Evolutionary conservation across 768 basidiomycete species (phyloP).

Genomic region (Paxillus rubicundulus): DNA sequence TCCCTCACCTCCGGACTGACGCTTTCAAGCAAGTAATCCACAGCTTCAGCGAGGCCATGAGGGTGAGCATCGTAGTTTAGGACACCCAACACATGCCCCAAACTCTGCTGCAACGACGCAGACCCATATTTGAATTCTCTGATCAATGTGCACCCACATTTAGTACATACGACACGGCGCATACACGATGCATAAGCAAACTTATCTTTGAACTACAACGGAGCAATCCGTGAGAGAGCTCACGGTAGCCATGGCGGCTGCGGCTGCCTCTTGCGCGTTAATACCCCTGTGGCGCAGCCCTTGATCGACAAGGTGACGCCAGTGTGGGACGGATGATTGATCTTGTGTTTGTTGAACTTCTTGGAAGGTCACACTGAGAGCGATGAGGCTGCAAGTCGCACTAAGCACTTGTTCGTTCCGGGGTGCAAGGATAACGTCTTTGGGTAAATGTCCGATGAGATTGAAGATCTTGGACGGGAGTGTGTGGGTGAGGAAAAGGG

Average conservation of each 20-base stretch:
- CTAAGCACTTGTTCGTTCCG: conserved; percentile 70
- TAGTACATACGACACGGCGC: conserved; percentile 13
- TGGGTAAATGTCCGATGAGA: conserved; percentile 54
- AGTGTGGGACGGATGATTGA: conserved; percentile 49
- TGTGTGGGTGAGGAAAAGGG: conserved; percentile 2
- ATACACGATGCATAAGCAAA: conserved; percentile 23
- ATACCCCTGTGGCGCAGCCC: conserved; percentile 65
- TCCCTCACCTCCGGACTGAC: conserved; percentile 53
- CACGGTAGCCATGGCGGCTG: conserved; percentile 63
- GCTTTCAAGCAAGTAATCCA: conserved; percentile 58
- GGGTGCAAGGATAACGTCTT: conserved; percentile 56
- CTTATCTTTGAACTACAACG: conserved; percentile 70
- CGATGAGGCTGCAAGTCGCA: conserved; percentile 71
- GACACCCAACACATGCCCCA: conserved; percentile 66
- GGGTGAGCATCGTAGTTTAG: conserved; percentile 61
- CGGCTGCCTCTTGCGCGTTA: conserved; percentile 74
- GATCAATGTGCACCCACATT: conserved; percentile 53
- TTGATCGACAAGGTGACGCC: conserved; percentile 68
- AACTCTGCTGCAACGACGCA: conserved; percentile 64
- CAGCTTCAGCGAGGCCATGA: conserved; percentile 51
- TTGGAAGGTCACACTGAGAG: conserved; percentile 55
- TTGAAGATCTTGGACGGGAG: conserved; percentile 56
- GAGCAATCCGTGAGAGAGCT: conserved; percentile 70
- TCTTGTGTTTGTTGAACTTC: conserved; percentile 44
- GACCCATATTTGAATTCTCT: conserved; percentile 53